A percentile compares a stretch with the other conserved stretches of the same genome.
phyloP scores from a whole-genome alignment of 345 rosid genomes.

The Eucalyptus pumila region DNA sequence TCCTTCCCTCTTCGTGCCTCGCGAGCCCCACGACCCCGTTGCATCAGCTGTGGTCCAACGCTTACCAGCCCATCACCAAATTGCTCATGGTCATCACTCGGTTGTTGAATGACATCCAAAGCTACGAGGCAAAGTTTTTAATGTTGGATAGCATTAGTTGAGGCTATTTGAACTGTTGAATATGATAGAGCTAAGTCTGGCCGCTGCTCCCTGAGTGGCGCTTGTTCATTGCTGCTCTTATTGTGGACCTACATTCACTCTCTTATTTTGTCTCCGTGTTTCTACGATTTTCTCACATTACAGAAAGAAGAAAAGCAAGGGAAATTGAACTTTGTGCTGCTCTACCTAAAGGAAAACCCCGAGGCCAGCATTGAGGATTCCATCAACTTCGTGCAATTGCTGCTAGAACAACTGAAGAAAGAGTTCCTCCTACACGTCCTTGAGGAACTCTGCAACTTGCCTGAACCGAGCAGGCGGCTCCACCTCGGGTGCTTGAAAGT shows the following conservation, averaged over 20 bases:
- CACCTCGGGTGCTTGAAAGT: conserved; percentile 28
- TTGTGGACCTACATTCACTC: background rate
- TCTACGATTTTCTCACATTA: background rate
- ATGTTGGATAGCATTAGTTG: background rate
- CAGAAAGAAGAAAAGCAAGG: conserved; percentile 47
- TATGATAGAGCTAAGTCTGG: background rate
- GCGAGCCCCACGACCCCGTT: conserved; percentile 4
- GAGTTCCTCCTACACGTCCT: conserved; percentile 30
- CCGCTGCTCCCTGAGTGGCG: background rate
- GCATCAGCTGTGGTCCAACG: background rate
- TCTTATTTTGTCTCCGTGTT: background rate
- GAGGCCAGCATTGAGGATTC: conserved; percentile 20
- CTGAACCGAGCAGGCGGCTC: conserved; percentile 21
- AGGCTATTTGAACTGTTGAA: background rate
- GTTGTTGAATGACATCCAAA: background rate
- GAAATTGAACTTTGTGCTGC: conserved; percentile 27
- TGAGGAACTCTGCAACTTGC: conserved; percentile 10
- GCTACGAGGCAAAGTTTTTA: background rate
- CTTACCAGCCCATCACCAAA: background rate
- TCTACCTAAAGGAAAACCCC: conserved; percentile 24
- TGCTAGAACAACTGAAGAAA: conserved; percentile 13
- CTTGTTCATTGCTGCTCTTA: background rate
- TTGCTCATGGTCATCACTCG: background rate
- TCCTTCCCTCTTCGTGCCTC: conserved; percentile 28
- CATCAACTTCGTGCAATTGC: conserved; percentile 7